Base-by-base conservation (phyloP, 1,139 yeast genomes). In the Citeromyces siamensis region DNA sequence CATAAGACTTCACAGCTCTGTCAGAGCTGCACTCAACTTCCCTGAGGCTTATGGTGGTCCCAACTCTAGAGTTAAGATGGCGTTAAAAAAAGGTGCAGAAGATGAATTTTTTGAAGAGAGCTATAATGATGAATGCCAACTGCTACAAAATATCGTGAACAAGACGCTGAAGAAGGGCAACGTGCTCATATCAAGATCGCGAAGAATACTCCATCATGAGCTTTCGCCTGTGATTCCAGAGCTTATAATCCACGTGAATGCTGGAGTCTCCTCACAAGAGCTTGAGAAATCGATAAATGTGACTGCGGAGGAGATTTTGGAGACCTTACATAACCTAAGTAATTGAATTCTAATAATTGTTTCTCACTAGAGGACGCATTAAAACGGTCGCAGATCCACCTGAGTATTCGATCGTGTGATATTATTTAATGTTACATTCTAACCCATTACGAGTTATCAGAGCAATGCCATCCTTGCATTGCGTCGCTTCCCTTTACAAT, bases 191-290 rank as follows among this genome's bases (percentile, higher is more conserved):
- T 66, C 88, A 10, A 74, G 94, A 51, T 68, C 83, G 12, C 78
- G 80, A 43, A 66, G 74, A 42, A 66, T 85, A 13, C 63, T 78
- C 40, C 77, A 73, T 45, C 94, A 80, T 49, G 96, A 88, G 52
- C 60, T 75, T 40, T 66, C 83, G 44, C 93, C 94, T 3, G 66
- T 83, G 33, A 68, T 72, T 37, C 95, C 93, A 20, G 80, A 81
- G 45, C 64, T 88, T 47, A 68, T 78, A 46, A 52, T 86, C 10
- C 65, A 70, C 46, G 57, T 81, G 36, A 79, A 73, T 47, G 63
- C 67, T 27, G 77, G 72, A 3, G 68, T 77, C 41, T 53, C 69
- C 2, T 52, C 53, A 26, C 57, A 60, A n/a, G 94, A 85, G 44
- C 56, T 80, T 38, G 58, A 56, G 32, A 42, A 49, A 19, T 50